Evolutionary conservation across 345 rosid genomes (phyloP), one percentile per base, ranked within the genome.

Genomic region (Populus simonii): DNA sequence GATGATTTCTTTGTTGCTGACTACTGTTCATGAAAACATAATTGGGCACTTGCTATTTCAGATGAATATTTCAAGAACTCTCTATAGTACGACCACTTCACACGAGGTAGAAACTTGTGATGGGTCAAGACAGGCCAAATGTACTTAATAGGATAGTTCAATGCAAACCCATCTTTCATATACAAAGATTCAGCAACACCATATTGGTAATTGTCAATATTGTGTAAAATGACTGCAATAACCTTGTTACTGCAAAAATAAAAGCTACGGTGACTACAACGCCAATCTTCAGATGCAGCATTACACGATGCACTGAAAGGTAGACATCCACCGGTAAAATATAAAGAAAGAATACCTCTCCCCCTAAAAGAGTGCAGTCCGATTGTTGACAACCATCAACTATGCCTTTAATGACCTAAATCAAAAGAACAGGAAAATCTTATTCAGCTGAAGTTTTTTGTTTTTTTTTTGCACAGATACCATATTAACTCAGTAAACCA

Each of bases 351-450:
- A 31, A 67, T 85, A 96, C 97, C 97, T 96, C 99, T 82, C 99
- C 99, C 20, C 99, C 99, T 80, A 96, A 80, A 68, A 93, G 93
- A 70, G 88, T 86, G 72, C 97, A 96, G 57, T 89, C 94, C 4
- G 96, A 89, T 77, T 91, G 97, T 68, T 77, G 83, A 81, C 99
- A 96, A 71, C 99, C 99, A 84, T 91, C 92, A 53, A 93, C 95
- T 67, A 93, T 96, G 35, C 99, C 99, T 85, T 90, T 91, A 68
- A 96, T 92, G 39, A 96, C 99, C 97, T 92, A 68, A 70, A 81
- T 9, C 61, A 74, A 22, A 66, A 68, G 29, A 55, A n/a, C 65
- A 68, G 59, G 55, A 45, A 72, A 71, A 8, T 41, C 11, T 20
- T 23, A 62, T 11, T 15, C 13, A 29, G 47, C 33, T 39, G 25